Evolutionary conservation across 2,329 filamentous ascomycete genomes (phyloP), one percentile per base, ranked within the genome.

Genomic region (Orbilia brochopaga): DNA sequence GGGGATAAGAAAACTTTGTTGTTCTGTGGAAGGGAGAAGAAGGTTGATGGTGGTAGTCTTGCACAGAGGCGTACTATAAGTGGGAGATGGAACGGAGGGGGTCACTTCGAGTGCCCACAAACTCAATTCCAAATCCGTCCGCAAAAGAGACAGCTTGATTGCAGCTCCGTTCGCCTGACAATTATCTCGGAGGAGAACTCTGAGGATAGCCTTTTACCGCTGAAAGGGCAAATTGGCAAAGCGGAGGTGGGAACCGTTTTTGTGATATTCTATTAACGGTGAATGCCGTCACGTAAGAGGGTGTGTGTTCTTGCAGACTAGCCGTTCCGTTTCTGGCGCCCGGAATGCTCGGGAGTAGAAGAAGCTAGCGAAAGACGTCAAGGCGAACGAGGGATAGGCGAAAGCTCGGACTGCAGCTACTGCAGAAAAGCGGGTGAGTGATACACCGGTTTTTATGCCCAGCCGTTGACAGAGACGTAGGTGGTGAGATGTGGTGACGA

Each of bases 91-190:
- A 15, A 53, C 19, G 8, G 44, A 24, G 10, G 42, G 11, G 30
- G 27, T 15, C 21, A 13, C 13, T 50, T 21, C 40, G 51, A 35
- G 27, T 23, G 37, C 32, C 44, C 46, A 52, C 42, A 63, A 60
- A 70, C 19, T 59, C 54, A 64, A 70, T 58, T 40, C 66, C 50
- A 42, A 53, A 70, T 70, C 23, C 66, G 66, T 64, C 66, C 32
- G 51, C 19, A 4, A 4, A 23, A 54, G 54, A n/a, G 37, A 23
- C 30, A 17, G 35, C 17, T 54, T 44, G 40, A 53, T 54, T 11
- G 21, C 37, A 44, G 42, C 30, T 5, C n/a, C 37, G 37, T 17
- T 42, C 37, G 13, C 13, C n/a, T n/a, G n/a, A n/a, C n/a, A n/a
- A n/a, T n/a, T n/a, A n/a, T n/a, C n/a, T n/a, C n/a, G n/a, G n/a